Base-by-base conservation (phyloP, 2,329 filamentous ascomycete genomes). In the Ceratocystis eucalypticola region DNA sequence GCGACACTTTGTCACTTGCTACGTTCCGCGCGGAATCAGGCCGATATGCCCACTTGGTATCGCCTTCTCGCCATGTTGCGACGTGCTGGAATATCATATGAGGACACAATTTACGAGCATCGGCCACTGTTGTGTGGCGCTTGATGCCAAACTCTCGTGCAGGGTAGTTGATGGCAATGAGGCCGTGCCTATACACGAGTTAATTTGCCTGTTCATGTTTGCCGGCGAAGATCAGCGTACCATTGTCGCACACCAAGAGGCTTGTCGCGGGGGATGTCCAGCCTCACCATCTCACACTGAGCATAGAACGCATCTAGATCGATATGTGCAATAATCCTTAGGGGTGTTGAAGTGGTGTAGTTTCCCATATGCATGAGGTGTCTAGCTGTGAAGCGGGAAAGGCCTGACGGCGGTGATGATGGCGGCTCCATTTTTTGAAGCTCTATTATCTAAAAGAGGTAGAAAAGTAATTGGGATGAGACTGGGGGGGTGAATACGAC, bases 261-360 rank as follows among this genome's bases (percentile, higher is more conserved):
- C 70, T 86, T 83, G 67, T 91, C 84, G 69, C 89, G 86, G 15
- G 87, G 79, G 10, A 89, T 78, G 12, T 86, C 86, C 57, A 97
- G 80, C 6, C 94, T 85, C 8, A 96, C 86, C 82, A 92, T 95
- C 77, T 99, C 94, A 74, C 91, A 96, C 78, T 99, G 94, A 2
- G 89, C 88, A 75, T 99, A 99, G 76, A 99, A 99, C 48, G 93
- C 93, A 82, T 99, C 94, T 68, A 99, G 85, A 72, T 99, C 94
- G 69, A 97, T 85, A 74, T 96, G 92, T 5, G 91, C 90, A 71
- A 96, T 85, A 33, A 95, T 88, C 59, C 94, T 86, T 45, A 99
- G 80, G 1, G 93, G 93, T 63, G 85, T 91, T 7, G 85, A 84
- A 0, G 86, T 80, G 44, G 84, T 85, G 70, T 83, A 91, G 8